Base-by-base conservation (phyloP, 441 rosid species). In the Iberis amara region DNA sequence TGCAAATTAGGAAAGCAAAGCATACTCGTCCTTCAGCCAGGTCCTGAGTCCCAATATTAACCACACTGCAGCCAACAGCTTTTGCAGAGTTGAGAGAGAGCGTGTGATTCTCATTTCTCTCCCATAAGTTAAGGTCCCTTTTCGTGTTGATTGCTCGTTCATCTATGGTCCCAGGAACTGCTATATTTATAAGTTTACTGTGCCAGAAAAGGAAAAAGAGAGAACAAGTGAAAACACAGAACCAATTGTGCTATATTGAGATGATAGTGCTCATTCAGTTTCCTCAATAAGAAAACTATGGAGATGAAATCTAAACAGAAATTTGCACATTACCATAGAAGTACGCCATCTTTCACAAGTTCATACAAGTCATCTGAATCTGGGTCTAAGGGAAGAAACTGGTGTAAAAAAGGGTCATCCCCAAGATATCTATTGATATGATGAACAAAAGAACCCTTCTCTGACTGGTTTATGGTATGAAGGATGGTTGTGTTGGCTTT, bases 11-110 rank as follows among this genome's bases (percentile, higher is more conserved):
- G 57, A 33, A 45, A 56, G 65, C 42, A 26, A 48, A 49, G 31
- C 82, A 45, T 68, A 83, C 91, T 55, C 86, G 79, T 75, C 81
- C 91, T 75, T 83, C 85, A 56, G 82, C 68, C 35, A 83, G 62
- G 68, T 80, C 91, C 54, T 83, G 85, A 4, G 79, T 66, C 57
- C 90, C 86, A 63, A 80, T 80, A 43, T 83, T 83, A 45, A 83
- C 90, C 46, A 83, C 84, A 0, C 86, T 83, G 55, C 86, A 83
- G 65, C 90, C 90, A 74, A 83, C 80, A 39, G 90, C 86, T 74
- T 77, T 83, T 3, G 90, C 90, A 33, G 90, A 83, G 76, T 83
- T 83, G 45, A 83, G 86, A 68, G 84, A 83, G 26, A 83, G 85
- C 4, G 86, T 83, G 57, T 83, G 90, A 68, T 83, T 83, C 69